These are phyloP conservation scores for Lentithecium fluviatile DNA, from an alignment of 495 filamentous ascomycete species.

Conservation along the genomic window DNA sequence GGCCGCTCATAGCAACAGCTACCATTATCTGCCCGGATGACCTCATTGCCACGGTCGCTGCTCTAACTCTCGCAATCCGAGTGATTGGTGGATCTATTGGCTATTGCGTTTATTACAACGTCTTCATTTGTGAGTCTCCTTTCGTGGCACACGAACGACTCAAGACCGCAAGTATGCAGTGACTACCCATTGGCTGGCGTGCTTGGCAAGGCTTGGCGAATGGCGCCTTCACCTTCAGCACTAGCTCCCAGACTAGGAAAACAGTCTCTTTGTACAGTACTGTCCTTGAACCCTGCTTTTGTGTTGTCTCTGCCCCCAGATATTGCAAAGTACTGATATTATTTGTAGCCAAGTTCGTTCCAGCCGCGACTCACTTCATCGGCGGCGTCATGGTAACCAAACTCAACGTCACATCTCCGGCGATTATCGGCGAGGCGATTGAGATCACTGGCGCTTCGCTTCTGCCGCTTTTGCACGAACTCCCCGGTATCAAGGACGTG, in stretches of 20 bases:
- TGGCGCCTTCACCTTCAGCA: too few relatives aligned
- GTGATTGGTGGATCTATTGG: slow-evolving; percentile 40
- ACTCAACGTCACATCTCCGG: slow-evolving; percentile 15
- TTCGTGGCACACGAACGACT: too few relatives aligned
- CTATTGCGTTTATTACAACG: slow-evolving; percentile 41
- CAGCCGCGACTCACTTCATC: slow-evolving; percentile 26
- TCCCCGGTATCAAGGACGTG: slow-evolving; percentile 26
- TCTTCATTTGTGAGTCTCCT: slow-evolving; percentile 37
- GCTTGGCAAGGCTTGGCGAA: too few relatives aligned
- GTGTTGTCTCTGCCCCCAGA: too few relatives aligned
- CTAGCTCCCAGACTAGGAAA: too few relatives aligned
- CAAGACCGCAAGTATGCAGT: too few relatives aligned
- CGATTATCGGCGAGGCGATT: slow-evolving; percentile 25
- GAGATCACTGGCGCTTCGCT: slow-evolving; percentile 22
- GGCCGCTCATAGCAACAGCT: neutral
- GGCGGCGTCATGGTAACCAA: slow-evolving; percentile 21
- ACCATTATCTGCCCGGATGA: slow-evolving; percentile 39
- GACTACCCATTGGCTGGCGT: too few relatives aligned
- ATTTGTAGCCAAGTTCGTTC: slow-evolving; percentile 23
- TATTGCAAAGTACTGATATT: too few relatives aligned
- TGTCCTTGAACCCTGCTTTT: too few relatives aligned
- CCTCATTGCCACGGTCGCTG: slow-evolving; percentile 40
- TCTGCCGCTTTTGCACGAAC: slow-evolving; percentile 14
- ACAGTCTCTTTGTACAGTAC: too few relatives aligned
- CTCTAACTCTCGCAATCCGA: slow-evolving; percentile 38